A percentile compares a stretch with the other conserved stretches of the same genome.
Conservation (phyloP, 768 basidiomycete species). For the Leccinum obscurum region DNA sequence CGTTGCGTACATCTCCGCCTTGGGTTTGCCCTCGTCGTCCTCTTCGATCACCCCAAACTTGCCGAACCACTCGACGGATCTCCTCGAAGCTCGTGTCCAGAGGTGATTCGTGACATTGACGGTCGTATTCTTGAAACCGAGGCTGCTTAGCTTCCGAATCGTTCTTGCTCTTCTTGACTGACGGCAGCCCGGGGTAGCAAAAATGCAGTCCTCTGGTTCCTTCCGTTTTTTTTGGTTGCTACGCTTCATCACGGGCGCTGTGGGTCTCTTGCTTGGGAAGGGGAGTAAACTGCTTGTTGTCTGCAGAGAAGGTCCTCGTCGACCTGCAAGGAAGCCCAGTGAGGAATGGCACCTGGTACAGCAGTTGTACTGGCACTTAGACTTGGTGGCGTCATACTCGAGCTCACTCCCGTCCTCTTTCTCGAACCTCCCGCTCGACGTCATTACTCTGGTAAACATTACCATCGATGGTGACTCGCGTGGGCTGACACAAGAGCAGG, state of each 20-base stretch:
- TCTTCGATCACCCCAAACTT: slow-evolving; percentile 82
- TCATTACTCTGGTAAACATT: no score
- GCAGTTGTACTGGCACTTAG: slow-evolving; percentile 38
- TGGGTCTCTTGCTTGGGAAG: slow-evolving; percentile 29
- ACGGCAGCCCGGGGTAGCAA: slow-evolving; percentile 49
- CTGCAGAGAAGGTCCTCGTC: slow-evolving; percentile 83
- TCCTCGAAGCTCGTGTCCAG: slow-evolving; percentile 71
- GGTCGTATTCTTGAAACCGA: slow-evolving; percentile 86
- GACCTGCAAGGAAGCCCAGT: slow-evolving; percentile 47
- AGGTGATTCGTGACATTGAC: slow-evolving; percentile 85
- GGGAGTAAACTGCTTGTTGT: slow-evolving; percentile 94
- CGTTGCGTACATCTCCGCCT: slow-evolving; percentile 92
- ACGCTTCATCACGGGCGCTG: no score
- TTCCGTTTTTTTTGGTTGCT: slow-evolving; percentile 52
- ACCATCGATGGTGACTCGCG: no score
- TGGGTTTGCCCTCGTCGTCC: slow-evolving; percentile 84
- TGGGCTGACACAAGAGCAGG: no score
- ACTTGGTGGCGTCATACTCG: slow-evolving; percentile 80
- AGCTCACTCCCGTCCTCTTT: slow-evolving; percentile 85
- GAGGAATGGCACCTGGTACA: not conserved
- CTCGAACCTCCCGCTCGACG: slow-evolving; percentile 40
- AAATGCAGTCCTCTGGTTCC: slow-evolving; percentile 67
- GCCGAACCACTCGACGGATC: slow-evolving; percentile 33
- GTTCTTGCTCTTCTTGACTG: slow-evolving; percentile 69
- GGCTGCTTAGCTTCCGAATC: slow-evolving; percentile 44